Evolutionary conservation across 495 filamentous ascomycete genomes (phyloP), one percentile per base, ranked within the genome.

Genomic region (Trichoderma parareesei): DNA sequence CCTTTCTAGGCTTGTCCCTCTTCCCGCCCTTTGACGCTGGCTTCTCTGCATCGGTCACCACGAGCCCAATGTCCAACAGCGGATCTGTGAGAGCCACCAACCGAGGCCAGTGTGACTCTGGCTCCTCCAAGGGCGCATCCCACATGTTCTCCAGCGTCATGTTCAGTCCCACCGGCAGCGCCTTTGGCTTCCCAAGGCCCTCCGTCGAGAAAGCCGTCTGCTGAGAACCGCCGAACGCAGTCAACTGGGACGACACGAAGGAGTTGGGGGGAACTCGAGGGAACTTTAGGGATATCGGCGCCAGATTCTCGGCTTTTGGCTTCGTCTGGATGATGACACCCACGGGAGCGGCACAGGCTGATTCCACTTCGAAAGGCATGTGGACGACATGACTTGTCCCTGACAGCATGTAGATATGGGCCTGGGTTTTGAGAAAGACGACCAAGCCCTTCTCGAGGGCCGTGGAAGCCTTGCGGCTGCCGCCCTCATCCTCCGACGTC

Each of bases 321-420:
- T 89, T 96, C 46, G 92, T 78, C 71, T 97, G 93, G 64, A 99
- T 84, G 20, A 99, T 80, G 40, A 97, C 77, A 10, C 94, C 94
- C 20, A 84, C 79, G 6, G 91, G 87, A 20, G 91, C 88, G 14
- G 93, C 87, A 75, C 93, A 90, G 10, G 90, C 91, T 60, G 83
- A 85, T 70, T 97, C 91, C 43, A 97, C 88, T 74, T 97, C 92
- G 69, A 99, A 98, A 14, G 94, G 92, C 65, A 99, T 83, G 73
- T 95, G 90, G 64, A 98, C 85, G 65, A 95, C 85, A 82, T 98
- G 91, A 74, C 85, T 96, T 35, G 89, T 85, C 4, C 92, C 92
- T 18, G 88, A 81, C n/a, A 97, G 83, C 72, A 93, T 96, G 79
- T 90, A 95, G 69, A 98, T 85, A 71, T 97, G 94, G 35, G 91